These are phyloP conservation scores for Fusarium goolgardi DNA, from an alignment of 2,329 filamentous ascomycete species.

Conservation along the genomic window DNA sequence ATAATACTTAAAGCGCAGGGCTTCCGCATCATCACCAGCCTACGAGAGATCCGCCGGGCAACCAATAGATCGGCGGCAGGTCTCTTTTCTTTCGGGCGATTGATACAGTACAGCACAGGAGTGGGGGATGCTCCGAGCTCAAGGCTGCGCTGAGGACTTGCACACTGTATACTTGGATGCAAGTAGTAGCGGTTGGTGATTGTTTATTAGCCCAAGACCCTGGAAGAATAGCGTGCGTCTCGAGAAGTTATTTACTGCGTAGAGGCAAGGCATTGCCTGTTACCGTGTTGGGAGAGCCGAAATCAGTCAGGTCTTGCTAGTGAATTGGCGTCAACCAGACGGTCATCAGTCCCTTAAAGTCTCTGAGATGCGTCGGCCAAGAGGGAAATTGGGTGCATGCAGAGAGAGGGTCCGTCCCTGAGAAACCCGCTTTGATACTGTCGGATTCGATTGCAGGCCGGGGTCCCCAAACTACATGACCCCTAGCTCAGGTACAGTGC, in stretches of 20 bases:
- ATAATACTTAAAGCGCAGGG: background rate
- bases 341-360: slow-evolving; percentile 20
- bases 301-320: slow-evolving; percentile 1
- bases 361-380: slow-evolving; percentile 13
- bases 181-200: slow-evolving; percentile 18
- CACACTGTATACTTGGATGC: slow-evolving; percentile 43
- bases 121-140: slow-evolving; percentile 40
- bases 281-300: slow-evolving; percentile 3
- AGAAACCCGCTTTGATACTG: slow-evolving; percentile 28
- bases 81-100: slow-evolving; percentile 24
- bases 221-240: background rate
- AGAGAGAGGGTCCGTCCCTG: slow-evolving; percentile 29
- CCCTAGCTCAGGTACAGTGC: slow-evolving; percentile 23
- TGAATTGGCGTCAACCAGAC: slow-evolving; percentile 5
- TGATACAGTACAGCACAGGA: slow-evolving; percentile 13
- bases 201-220: background rate
- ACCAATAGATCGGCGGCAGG: slow-evolving; percentile 31
- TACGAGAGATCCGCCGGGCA: slow-evolving; percentile 16
- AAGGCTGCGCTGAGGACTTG: slow-evolving; percentile 43
- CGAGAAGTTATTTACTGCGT: background rate
- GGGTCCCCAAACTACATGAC: slow-evolving; percentile 19
- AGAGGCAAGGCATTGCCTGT: background rate
- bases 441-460: slow-evolving; percentile 10
- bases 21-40: slow-evolving; percentile 17
- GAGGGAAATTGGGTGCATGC: slow-evolving; percentile 30